A percentile compares a stretch with the other conserved stretches of the same genome.
phyloP scores from a whole-genome alignment of 345 rosid species.

The Camelina hispida region DNA sequence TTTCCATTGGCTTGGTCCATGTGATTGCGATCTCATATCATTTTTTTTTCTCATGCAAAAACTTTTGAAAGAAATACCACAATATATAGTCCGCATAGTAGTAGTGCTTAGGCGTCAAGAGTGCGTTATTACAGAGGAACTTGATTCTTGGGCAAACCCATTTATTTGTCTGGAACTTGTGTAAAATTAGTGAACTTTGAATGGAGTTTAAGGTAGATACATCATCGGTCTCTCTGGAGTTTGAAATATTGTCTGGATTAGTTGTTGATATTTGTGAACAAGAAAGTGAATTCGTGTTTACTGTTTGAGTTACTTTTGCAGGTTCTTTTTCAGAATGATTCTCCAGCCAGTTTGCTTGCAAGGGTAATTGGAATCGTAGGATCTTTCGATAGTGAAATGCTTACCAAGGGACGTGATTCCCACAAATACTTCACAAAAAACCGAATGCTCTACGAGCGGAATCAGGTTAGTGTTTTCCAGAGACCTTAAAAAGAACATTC shows the following conservation, averaged over 20 bases:
- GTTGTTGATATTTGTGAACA: constrained; percentile 9
- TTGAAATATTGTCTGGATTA: neutral
- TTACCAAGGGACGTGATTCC: constrained; percentile 91
- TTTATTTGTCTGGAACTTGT: neutral
- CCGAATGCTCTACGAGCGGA: constrained; percentile 96
- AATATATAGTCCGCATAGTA: neutral
- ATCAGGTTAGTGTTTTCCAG: constrained; percentile 64
- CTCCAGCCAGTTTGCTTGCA: constrained; percentile 91
- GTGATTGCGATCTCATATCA: neutral
- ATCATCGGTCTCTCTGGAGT: neutral
- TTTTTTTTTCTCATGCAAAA: neutral
- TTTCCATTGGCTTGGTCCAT: constrained; percentile 11
- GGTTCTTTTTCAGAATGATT: constrained; percentile 99
- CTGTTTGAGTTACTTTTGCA: constrained; percentile 10
- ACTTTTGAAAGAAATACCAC: neutral
- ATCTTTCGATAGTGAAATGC: constrained; percentile 79
- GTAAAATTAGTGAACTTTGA: neutral
- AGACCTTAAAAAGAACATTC: constrained; percentile 2
- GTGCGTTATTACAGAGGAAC: neutral
- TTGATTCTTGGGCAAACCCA: neutral
- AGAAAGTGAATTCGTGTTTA: neutral
- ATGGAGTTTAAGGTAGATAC: neutral
- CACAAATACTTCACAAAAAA: constrained; percentile 91
- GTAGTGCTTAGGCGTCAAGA: neutral
- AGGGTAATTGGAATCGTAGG: constrained; percentile 89